Evolutionary conservation across 495 filamentous ascomycete genomes (phyloP).

Genomic region (Neurospora sp.): DNA sequence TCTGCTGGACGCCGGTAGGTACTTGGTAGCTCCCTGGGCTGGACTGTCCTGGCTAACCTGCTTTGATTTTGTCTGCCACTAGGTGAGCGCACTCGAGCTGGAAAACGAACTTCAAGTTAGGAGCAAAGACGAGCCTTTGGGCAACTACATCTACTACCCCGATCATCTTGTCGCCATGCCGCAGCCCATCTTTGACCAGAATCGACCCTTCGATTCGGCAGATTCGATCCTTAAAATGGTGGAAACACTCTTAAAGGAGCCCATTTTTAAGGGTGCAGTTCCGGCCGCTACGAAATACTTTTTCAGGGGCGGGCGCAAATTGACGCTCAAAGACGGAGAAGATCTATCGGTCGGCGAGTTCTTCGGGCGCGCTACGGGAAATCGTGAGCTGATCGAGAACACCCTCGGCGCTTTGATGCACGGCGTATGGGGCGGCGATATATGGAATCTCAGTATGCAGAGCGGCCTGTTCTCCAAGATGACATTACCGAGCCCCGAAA

Average conservation of each 20-base stretch:
- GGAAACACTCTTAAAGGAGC: constrained; percentile 44
- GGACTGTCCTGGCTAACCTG: neutral
- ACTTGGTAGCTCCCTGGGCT: neutral
- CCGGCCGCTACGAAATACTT: constrained; percentile 28
- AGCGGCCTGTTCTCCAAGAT: constrained; percentile 25
- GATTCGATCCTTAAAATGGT: constrained; percentile 15
- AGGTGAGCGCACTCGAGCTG: constrained; percentile 59
- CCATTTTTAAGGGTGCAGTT: constrained; percentile 47
- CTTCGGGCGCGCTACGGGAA: constrained; percentile 45
- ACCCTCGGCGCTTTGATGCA: constrained; percentile 70
- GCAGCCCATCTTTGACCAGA: constrained; percentile 10
- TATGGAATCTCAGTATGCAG: constrained; percentile 64
- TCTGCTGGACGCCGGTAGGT: neutral
- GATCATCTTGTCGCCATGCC: constrained; percentile 60
- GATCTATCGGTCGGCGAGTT: constrained; percentile 73
- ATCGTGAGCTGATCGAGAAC: constrained; percentile 54
- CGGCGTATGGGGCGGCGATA: constrained; percentile 91
- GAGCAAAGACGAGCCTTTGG: constrained; percentile 37
- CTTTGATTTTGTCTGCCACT: constrained; percentile 1
- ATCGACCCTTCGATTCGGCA: neutral
- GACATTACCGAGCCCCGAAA: neutral
- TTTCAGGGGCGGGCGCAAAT: constrained; percentile 6
- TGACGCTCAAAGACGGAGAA: constrained; percentile 1
- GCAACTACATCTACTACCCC: constrained; percentile 87
- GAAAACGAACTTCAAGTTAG: constrained; percentile 43